Percentiles rank a stretch among this genome's conserved stretches.
Conservation (phyloP, 2,329 filamentous ascomycete genomes). For the Aspergillus caelatus region DNA sequence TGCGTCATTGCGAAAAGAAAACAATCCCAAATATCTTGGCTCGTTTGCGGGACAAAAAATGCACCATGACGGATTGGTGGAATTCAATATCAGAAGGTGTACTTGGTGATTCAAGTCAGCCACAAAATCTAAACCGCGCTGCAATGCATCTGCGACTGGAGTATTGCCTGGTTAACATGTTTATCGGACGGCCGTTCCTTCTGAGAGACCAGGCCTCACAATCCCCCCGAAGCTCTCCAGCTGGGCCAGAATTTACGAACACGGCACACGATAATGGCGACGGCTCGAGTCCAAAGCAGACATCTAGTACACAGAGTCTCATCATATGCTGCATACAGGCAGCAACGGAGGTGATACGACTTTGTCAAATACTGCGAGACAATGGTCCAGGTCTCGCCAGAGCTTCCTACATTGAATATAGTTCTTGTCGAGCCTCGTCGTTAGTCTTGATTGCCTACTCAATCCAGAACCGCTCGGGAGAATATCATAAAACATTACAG, state of each 20-base stretch:
- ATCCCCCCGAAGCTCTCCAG: neutral
- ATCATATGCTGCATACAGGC: slow-evolving; percentile 31
- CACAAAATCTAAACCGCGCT: slow-evolving; percentile 15
- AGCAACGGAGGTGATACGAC: slow-evolving; percentile 28
- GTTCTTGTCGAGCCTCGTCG: slow-evolving; percentile 38
- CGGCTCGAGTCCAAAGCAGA: neutral
- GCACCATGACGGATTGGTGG: slow-evolving; percentile 20
- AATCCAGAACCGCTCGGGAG: slow-evolving; percentile 28
- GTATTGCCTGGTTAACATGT: slow-evolving; percentile 54
- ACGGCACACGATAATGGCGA: neutral
- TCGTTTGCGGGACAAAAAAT: slow-evolving; percentile 12
- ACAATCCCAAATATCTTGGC: slow-evolving; percentile 14
- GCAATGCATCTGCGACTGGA: slow-evolving; percentile 41
- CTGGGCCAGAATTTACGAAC: neutral
- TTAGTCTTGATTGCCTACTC: slow-evolving; percentile 39
- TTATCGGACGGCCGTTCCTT: slow-evolving; percentile 53
- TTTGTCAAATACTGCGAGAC: slow-evolving; percentile 28
- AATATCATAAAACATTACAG: slow-evolving; percentile 24
- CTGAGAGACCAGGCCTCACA: slow-evolving; percentile 26
- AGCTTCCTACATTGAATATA: slow-evolving; percentile 41
- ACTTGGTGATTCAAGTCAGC: neutral
- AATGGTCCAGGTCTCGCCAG: slow-evolving; percentile 31
- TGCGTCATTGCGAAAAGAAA: slow-evolving; percentile 18
- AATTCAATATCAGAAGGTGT: slow-evolving; percentile 6
- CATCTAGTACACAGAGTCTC: slow-evolving; percentile 14